Evolutionary conservation across 2,329 filamentous ascomycete species (phyloP).

Genomic region (Rhexocercosporidium sp.): DNA sequence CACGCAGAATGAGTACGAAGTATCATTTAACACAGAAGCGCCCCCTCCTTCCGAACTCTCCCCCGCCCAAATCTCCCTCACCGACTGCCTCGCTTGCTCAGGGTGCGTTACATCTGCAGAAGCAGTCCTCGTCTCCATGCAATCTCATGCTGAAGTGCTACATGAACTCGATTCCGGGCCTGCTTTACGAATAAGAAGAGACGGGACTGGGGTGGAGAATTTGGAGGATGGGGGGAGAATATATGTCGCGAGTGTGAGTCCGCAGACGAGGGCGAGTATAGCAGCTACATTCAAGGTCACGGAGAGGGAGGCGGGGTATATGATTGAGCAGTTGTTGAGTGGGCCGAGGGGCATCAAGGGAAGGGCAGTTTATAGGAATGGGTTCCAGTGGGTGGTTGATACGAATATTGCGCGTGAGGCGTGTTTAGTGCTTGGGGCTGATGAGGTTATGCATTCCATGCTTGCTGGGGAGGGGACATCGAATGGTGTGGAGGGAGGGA

Average conservation of each 20-base stretch:
- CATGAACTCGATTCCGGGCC: slow-evolving; percentile 75
- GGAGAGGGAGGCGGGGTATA: slow-evolving; percentile 74
- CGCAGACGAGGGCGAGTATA: slow-evolving; percentile 86
- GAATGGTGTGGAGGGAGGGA: slow-evolving; percentile 8
- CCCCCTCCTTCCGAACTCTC: slow-evolving; percentile 58
- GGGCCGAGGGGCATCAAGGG: slow-evolving; percentile 71
- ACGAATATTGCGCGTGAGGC: slow-evolving; percentile 84
- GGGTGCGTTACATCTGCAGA: slow-evolving; percentile 98
- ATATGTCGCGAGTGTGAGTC: slow-evolving; percentile 91
- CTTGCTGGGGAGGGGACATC: slow-evolving; percentile 22
- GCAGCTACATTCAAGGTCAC: slow-evolving; percentile 82
- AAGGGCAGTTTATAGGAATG: slow-evolving; percentile 74
- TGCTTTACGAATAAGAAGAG: slow-evolving; percentile 41
- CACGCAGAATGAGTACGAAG: slow-evolving; percentile 67
- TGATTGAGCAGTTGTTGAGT: slow-evolving; percentile 81
- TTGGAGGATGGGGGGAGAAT: slow-evolving; percentile 69
- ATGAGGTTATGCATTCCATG: slow-evolving; percentile 64
- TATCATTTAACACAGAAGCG: slow-evolving; percentile 87
- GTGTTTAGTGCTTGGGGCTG: slow-evolving; percentile 78
- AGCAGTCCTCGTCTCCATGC: slow-evolving; percentile 92
- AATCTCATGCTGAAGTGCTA: slow-evolving; percentile 92
- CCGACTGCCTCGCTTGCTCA: slow-evolving; percentile 95
- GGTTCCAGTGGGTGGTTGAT: slow-evolving; percentile 89
- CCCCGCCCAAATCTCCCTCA: slow-evolving; percentile 91
- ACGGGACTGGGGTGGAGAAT: slow-evolving; percentile 52